Base-by-base conservation (phyloP, 352 stramenopile genomes). In the Phytopythium vexans region DNA sequence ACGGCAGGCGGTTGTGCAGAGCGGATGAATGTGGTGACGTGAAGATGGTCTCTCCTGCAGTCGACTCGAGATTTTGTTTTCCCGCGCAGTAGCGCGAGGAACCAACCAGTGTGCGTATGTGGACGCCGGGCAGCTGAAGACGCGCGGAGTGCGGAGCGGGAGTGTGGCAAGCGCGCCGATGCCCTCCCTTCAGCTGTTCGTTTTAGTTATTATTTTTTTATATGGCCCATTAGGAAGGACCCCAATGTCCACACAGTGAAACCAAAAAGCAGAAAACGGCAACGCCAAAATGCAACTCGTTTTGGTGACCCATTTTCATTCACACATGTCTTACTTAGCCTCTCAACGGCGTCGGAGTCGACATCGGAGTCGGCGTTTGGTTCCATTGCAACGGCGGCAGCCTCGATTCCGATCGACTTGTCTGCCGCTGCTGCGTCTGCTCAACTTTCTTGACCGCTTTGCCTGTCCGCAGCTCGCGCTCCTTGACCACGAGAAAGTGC, bases 401-500 rank as follows among this genome's bases (percentile, higher is more conserved):
- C 2, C 21, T 2, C 21, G 21, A 27, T 27, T 2, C 21, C 21
- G 21, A 27, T 2, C 21, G 21, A 27, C 21, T 27, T 2, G 21
- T 1, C 21, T 27, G 21, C 21, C 21, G 21, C 21, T 27, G 21
- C 21, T 27, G 21, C 21, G 21, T 27, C 21, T 27, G 21, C 21
- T 27, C 21, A 27, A 27, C 21, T 27, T 27, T 27, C 21, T 27
- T 27, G 21, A 27, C 21, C 21, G 21, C 21, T 27, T 27, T 27
- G 21, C 21, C 21, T 27, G 31, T 10, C 31, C 10, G 46, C 5
- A 98, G 86, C 21, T 84, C 54, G 0, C 62, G 52, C 58, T 97
- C 56, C 51, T 97, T 95, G 31, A 88, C 70, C 52, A 90, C 61
- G 39, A 98, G 64, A 57, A 96, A 99, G 47, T 98, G 88, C 70